A percentile compares a stretch with the other conserved stretches of the same genome.
These are phyloP conservation scores for Lathyrus aphaca DNA, from an alignment of 306 rosid species.

Conservation along the genomic window DNA sequence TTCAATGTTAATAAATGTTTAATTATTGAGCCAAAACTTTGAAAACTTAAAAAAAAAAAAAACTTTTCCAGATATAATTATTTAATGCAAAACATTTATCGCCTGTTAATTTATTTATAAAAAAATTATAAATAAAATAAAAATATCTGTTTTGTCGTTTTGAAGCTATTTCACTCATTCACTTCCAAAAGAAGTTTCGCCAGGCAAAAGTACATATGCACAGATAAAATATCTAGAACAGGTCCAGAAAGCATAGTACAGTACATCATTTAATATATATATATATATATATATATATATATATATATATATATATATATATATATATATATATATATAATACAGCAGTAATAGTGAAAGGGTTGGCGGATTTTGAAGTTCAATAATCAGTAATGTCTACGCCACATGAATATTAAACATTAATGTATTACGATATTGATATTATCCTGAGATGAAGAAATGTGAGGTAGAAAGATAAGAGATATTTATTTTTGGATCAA, in stretches of 20 bases:
- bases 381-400: not conserved
- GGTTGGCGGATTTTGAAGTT: slow-evolving; percentile 2
- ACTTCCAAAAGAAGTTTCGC: not conserved
- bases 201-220: slow-evolving; percentile 14
- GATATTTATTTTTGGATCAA: not conserved
- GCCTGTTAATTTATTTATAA: too few species aligned
- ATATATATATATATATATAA: too few species aligned
- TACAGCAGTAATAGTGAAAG: not conserved
- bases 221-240: slow-evolving; percentile 24
- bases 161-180: not conserved
- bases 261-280: not conserved
- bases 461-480: slow-evolving; percentile 8
- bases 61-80: too few species aligned
- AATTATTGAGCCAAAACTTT: too few species aligned
- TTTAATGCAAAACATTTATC: too few species aligned
- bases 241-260: not conserved
- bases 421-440: too few species aligned
- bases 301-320: too few species aligned
- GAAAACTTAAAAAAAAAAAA: too few species aligned
- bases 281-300: too few species aligned
- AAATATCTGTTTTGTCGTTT: slow-evolving; percentile 24
- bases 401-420: slow-evolving; percentile 1
- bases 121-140: not conserved
- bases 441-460: slow-evolving; percentile 4
- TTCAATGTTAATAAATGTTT: too few species aligned